phyloP scores from a whole-genome alignment of 163 green algal genomes.

The Chlamydomonas reinhardtii region DNA sequence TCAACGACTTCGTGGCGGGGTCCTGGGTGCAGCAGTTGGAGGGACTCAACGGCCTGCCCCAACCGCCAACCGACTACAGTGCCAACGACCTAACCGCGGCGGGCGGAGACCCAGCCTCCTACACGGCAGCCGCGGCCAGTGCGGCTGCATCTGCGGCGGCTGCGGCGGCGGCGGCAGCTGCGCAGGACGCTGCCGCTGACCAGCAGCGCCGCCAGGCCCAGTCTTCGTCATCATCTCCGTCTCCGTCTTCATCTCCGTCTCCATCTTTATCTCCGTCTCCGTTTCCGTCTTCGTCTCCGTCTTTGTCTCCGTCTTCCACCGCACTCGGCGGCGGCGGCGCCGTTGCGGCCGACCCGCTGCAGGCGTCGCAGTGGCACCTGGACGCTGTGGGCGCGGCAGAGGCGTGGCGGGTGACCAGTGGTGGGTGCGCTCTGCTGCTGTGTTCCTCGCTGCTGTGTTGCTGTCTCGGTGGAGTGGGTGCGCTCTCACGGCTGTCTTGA shows the following conservation, averaged over 20 bases:
- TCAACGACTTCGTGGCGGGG: slow-evolving; percentile 13
- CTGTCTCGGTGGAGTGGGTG: too few species aligned
- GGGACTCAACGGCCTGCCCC: background rate
- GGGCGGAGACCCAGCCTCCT: too few species aligned
- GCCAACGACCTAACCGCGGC: too few species aligned
- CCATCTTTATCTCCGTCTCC: too few species aligned
- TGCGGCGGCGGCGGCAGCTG: background rate
- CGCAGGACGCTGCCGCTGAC: background rate
- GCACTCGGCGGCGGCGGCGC: background rate
- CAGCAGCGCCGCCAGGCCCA: too few species aligned
- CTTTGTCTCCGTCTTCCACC: too few species aligned
- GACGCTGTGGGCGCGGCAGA: background rate
- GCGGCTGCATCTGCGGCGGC: background rate
- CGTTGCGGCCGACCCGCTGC: slow-evolving; percentile 10
- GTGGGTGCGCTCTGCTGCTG: background rate
- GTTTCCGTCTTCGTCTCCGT: too few species aligned
- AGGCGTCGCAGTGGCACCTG: slow-evolving; percentile 20
- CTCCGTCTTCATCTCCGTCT: too few species aligned
- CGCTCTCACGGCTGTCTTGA: too few species aligned
- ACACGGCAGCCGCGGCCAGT: background rate
- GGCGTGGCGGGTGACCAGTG: slow-evolving; percentile 25
- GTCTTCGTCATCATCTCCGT: too few species aligned
- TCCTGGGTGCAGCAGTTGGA: background rate
- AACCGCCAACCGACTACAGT: background rate
- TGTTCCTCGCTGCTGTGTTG: too few species aligned